Percentiles rank a stretch among this genome's conserved stretches.
phyloP scores from a whole-genome alignment of 108 stramenopile genomes.

The Cyclotella kingstonii region DNA sequence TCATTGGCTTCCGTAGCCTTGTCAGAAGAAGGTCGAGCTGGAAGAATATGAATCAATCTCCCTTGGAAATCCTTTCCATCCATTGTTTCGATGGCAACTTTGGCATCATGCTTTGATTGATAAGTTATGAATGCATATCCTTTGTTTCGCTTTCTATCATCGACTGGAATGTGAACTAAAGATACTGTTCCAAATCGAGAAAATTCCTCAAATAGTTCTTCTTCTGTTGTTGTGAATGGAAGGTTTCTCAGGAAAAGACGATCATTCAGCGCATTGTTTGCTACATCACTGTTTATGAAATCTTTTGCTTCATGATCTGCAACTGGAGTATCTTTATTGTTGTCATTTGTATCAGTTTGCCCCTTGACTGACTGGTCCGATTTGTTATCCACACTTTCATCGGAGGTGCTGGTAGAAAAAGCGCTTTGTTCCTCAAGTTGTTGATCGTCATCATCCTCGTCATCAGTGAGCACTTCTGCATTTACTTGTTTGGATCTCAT shows the following conservation, averaged over 20 bases:
- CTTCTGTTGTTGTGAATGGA: constrained; percentile 89
- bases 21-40: constrained; percentile 57
- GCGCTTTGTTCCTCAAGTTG: constrained; percentile 14
- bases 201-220: constrained; percentile 87
- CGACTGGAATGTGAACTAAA: constrained; percentile 93
- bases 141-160: constrained; percentile 84
- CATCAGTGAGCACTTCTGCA: constrained; percentile 59
- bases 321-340: neutral
- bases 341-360: neutral
- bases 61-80: constrained; percentile 87
- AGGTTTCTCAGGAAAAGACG: constrained; percentile 95
- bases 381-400: constrained; percentile 8
- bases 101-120: constrained; percentile 53
- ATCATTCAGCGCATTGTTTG: constrained; percentile 18
- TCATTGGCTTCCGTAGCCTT: constrained; percentile 17
- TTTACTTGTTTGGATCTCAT: constrained; percentile 67
- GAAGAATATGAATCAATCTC: constrained; percentile 82
- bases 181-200: constrained; percentile 63
- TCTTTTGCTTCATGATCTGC: neutral
- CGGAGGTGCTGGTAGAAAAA: constrained; percentile 25
- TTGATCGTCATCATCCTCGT: constrained; percentile 44
- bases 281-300: neutral
- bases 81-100: constrained; percentile 55
- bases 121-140: constrained; percentile 96
- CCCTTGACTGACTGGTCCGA: neutral